These are phyloP conservation scores for Tagetes erecta DNA, from an alignment of 129 eudicot genomes.

Conservation along the genomic window DNA sequence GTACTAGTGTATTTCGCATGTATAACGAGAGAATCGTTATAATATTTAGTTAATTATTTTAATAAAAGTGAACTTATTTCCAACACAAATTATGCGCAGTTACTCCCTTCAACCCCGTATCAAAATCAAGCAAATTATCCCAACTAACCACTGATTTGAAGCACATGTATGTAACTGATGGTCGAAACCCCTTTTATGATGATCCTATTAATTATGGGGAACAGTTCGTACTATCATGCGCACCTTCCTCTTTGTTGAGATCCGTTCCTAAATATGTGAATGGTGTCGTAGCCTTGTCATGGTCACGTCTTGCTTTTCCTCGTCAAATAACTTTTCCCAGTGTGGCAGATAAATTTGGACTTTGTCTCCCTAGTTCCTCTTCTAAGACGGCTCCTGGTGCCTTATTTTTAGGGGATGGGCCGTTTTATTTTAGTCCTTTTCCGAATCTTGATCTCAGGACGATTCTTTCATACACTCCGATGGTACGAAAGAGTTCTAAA, in stretches of 20 bases:
- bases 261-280: conserved; percentile 28
- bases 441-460: conserved; percentile 26
- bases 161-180: conserved; percentile 13
- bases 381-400: conserved; percentile 24
- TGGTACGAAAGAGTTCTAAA: conserved; percentile 10
- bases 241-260: conserved; percentile 35
- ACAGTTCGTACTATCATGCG: conserved; percentile 35
- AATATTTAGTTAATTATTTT: no score
- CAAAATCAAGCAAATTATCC: conserved; percentile 34
- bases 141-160: conserved; percentile 23
- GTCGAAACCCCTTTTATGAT: conserved; percentile 9
- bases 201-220: not conserved
- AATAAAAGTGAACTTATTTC: no score
- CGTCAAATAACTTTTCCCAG: conserved; percentile 19
- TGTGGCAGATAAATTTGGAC: conserved; percentile 30
- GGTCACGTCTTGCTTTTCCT: conserved; percentile 34
- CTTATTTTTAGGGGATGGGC: conserved; percentile 45
- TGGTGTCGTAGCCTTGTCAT: conserved; percentile 44
- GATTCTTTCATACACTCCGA: conserved; percentile 34
- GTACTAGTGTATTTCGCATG: no score
- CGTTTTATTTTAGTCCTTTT: conserved; percentile 26
- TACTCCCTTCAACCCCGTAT: conserved; percentile 37
- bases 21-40: no score
- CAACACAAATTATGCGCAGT: conserved; percentile 27
- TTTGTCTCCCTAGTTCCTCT: conserved; percentile 39